Evolutionary conservation across 257 asterid species (phyloP).

Genomic region (Solanum tacnaense): DNA sequence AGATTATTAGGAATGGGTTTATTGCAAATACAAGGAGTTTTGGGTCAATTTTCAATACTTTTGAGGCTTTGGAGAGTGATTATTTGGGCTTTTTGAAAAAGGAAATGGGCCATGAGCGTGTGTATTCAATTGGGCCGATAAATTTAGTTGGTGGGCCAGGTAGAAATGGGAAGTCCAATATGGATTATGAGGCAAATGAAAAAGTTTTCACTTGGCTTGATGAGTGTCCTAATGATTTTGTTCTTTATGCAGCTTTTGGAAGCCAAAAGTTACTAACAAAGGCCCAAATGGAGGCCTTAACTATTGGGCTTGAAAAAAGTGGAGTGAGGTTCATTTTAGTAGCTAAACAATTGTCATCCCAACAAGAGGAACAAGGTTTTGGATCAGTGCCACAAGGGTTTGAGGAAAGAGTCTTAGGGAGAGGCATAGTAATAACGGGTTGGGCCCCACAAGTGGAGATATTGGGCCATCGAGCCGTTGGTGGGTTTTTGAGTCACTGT

Average conservation of each 20-base stretch:
- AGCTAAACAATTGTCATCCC: conserved; percentile 22
- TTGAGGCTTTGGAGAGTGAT: conserved; percentile 40
- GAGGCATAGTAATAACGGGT: conserved; percentile 41
- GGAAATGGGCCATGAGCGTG: conserved; percentile 28
- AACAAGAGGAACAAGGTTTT: conserved; percentile 36
- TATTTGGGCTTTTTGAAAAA: conserved; percentile 23
- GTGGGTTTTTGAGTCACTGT: conserved; percentile 64
- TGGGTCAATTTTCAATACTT: conserved; percentile 42
- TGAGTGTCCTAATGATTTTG: conserved; percentile 29
- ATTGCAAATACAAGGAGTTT: conserved; percentile 37
- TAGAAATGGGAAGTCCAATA: conserved; percentile 3
- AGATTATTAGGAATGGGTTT: conserved; percentile 22
- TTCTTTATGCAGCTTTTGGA: conserved; percentile 64
- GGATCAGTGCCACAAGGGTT: conserved; percentile 39
- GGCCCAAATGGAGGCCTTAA: conserved; percentile 53
- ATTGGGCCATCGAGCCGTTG: conserved; percentile 44
- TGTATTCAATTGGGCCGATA: conserved; percentile 49
- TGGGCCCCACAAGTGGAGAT: conserved; percentile 73
- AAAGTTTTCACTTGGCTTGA: conserved; percentile 42
- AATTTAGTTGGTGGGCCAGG: conserved; percentile 19
- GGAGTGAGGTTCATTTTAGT: conserved; percentile 54
- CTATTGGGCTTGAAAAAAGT: conserved; percentile 53
- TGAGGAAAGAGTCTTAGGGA: conserved; percentile 30
- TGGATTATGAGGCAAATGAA: not conserved
- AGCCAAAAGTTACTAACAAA: conserved; percentile 47